Evolutionary conservation across 768 basidiomycete genomes (phyloP), one percentile per base, ranked within the genome.

Genomic region (Termitomyces sp.): DNA sequence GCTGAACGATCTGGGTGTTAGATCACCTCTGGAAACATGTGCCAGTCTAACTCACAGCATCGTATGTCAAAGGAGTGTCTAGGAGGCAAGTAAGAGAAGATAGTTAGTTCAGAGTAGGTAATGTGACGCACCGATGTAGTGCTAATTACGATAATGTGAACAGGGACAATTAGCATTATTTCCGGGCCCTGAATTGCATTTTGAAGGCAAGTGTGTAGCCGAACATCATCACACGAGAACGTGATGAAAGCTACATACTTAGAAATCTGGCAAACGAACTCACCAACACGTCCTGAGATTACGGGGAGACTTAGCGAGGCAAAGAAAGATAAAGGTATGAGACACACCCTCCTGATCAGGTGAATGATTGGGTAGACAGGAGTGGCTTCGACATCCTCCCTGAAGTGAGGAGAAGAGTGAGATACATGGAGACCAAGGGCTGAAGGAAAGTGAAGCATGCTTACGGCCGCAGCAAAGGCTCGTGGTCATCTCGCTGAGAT

Each of bases 31-130:
- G 37, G 27, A 1, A 54, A 48, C 20, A 53, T 20, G 14, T 43
- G 56, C 29, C 27, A 39, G 20, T 2, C 34, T 2, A 4, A 47
- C 86, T 63, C 58, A 92, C 90, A 22, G 89, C 87, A 63, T 93
- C 92, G 60, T 87, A 86, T 0, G 82, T 81, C 59, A 97, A 77
- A 8, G 95, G 92, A 0, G 93, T 90, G 69, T 97, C 94, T 91
- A 62, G 26, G 29, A 22, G 13, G 16, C 31, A 13, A 18, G 27
- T 47, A 50, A 53, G 44, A 48, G 37, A 48, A 57, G 32, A 39
- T 41, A 20, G 18, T 39, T 10, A 9, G 3, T 6, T 27, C 37
- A 43, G 5, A 18, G 8, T 43, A 22, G 37, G n/a, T 32, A 36
- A 46, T n/a, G 32, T n/a, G 36, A 67, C 74, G 46, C 61, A 87